Evolutionary conservation across 805 yeast species (phyloP).

Genomic region (Dipodascus geniculatus): DNA sequence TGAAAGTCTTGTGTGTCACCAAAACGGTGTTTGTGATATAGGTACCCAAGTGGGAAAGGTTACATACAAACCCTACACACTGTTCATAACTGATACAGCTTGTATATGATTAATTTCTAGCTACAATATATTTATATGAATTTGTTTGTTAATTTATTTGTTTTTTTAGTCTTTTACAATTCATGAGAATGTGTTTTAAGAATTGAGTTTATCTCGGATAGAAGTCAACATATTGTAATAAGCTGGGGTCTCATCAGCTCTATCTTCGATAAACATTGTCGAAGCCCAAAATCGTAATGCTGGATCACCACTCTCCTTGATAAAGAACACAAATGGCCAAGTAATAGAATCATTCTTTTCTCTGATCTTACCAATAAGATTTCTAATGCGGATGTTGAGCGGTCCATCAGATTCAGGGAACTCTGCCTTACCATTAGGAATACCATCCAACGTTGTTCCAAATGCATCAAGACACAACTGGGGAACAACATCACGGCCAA

Average conservation of each 20-base stretch:
- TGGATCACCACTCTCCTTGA: constrained; percentile 67
- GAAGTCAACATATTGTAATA: constrained; percentile 28
- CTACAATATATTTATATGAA: too few species aligned
- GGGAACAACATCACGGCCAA: constrained; percentile 92
- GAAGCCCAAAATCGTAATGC: constrained; percentile 85
- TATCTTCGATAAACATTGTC: constrained; percentile 81
- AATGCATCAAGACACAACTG: constrained; percentile 79
- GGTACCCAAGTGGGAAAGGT: too few species aligned
- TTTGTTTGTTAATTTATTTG: background rate
- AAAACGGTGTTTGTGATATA: too few species aligned
- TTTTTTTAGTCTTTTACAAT: background rate
- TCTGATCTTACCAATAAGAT: constrained; percentile 69
- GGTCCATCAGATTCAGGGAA: constrained; percentile 71
- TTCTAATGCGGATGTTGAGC: constrained; percentile 75
- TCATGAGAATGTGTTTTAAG: constrained; percentile 8
- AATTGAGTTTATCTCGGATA: constrained; percentile 37
- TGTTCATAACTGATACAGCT: background rate
- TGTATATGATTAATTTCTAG: background rate
- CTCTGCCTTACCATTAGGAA: constrained; percentile 78
- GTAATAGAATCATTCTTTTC: constrained; percentile 62
- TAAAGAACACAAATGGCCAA: constrained; percentile 75
- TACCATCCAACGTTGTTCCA: constrained; percentile 58
- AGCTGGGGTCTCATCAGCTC: constrained; percentile 23
- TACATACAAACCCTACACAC: background rate
- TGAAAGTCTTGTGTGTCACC: too few species aligned